A percentile compares a stretch with the other conserved stretches of the same genome.
These are phyloP conservation scores for Golubevia pallescens DNA, from an alignment of 1,284 basidiomycete species.

Conservation along the genomic window DNA sequence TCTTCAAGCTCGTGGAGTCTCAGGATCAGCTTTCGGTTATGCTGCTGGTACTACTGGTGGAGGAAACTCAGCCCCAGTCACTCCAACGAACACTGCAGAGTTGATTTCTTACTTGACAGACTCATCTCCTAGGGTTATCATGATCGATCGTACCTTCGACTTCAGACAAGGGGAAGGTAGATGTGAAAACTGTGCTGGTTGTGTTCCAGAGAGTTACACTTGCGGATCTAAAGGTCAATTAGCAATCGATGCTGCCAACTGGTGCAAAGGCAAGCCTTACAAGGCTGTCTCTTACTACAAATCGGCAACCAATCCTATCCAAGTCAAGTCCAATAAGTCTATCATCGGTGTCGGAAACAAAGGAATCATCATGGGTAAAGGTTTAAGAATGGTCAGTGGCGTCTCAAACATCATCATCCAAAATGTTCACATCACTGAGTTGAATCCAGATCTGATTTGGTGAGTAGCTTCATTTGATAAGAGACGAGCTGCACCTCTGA, in stretches of 20 bases:
- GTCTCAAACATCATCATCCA: conserved; percentile 63
- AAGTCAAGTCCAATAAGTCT: conserved; percentile 14
- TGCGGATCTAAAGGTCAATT: conserved; percentile 62
- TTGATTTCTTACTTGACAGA: conserved; percentile 60
- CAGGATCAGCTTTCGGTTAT: no score
- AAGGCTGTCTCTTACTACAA: conserved; percentile 38
- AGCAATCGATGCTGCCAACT: conserved; percentile 55
- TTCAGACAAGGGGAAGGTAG: conserved; percentile 42
- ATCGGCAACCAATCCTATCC: conserved; percentile 18
- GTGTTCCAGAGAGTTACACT: conserved; percentile 31
- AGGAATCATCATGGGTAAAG: conserved; percentile 55
- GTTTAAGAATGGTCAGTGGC: conserved; percentile 17
- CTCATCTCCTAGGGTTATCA: conserved; percentile 58
- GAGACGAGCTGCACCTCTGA: no score
- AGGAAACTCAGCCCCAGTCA: conserved; percentile 54
- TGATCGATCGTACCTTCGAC: conserved; percentile 62
- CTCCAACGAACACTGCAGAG: conserved; percentile 57
- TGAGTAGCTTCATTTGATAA: no score
- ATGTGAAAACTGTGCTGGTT: conserved; percentile 51
- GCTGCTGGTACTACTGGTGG: conserved; percentile 65
- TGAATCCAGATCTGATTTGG: conserved; percentile 24
- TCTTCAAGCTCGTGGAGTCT: no score
- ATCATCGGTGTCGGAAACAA: conserved; percentile 33
- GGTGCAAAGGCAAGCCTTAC: conserved; percentile 47
- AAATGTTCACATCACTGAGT: conserved; percentile 51